Evolutionary conservation across 129 eudicot genomes (phyloP), one percentile per base, ranked within the genome.

Genomic region (Deinandra increscens): DNA sequence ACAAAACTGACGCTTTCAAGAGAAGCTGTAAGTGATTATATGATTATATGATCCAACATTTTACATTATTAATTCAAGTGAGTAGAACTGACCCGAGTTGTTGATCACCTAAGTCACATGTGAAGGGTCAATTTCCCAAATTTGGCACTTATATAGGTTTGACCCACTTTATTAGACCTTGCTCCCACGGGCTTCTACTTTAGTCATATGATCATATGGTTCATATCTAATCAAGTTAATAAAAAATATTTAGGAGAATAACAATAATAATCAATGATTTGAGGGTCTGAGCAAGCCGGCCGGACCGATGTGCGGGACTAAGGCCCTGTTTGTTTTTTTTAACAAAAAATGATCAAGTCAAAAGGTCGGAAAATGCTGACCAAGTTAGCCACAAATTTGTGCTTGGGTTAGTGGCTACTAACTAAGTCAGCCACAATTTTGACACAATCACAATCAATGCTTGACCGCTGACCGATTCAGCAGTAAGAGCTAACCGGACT

Each of bases 41-140:
- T 22, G 14, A 8, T 37, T 42, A 9, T 13, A 29, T n/a, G n/a
- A n/a, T 29, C 42, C 14, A 58, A 37, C 13, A 19, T 59, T 39
- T 54, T 44, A 37, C 60, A 75, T 18, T 36, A 56, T 13, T 46
- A 36, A 56, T 8, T 36, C 36, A 29, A 45, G 26, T 42, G 69
- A 66, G 15, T 71, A 29, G 66, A 53, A 54, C 66, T 49, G 14
- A 68, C 43, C 55, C 81, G 61, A 63, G 42, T n/a, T 59, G 18
- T 46, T 17, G 72, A 71, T 37, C 64, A 71, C 70, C 26, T 44
- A 61, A 64, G 68, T 78, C 79, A 53, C 81, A 79, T 71, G 81
- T 72, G 77, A 81, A 60, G 44, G 23, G 19, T 56, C 9, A 58
- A 34, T 34, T 34, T 15, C 73, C 17, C n/a, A 44, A 44, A 13